Evolutionary conservation across 495 filamentous ascomycete genomes (phyloP).

Genomic region (Filosporella fistucella): DNA sequence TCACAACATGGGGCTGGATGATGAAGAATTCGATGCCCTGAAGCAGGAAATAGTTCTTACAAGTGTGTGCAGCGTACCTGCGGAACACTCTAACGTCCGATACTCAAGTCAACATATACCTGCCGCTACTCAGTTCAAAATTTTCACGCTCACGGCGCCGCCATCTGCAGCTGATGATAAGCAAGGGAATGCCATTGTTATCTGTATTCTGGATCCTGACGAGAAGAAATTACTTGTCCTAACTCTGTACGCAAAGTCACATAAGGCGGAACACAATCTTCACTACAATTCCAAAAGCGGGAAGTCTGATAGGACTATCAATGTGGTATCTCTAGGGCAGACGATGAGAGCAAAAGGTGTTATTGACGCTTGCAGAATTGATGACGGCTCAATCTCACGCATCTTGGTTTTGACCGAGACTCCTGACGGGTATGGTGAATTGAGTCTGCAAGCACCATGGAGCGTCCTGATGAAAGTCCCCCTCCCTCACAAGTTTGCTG

Average conservation of each 20-base stretch:
- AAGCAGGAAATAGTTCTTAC: slow-evolving; percentile 69
- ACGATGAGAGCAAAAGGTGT: slow-evolving; percentile 52
- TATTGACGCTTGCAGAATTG: slow-evolving; percentile 69
- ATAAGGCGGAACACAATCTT: slow-evolving; percentile 16
- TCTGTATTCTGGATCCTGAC: slow-evolving; percentile 65
- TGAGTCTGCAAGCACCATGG: slow-evolving; percentile 77
- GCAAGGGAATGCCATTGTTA: slow-evolving; percentile 47
- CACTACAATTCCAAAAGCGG: slow-evolving; percentile 8
- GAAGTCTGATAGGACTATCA: slow-evolving; percentile 21
- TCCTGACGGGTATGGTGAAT: slow-evolving; percentile 52
- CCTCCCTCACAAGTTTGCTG: slow-evolving; percentile 29
- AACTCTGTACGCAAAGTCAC: slow-evolving; percentile 47
- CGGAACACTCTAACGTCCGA: slow-evolving; percentile 56
- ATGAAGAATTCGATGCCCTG: slow-evolving; percentile 62
- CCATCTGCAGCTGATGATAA: slow-evolving; percentile 45
- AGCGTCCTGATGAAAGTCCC: slow-evolving; percentile 52
- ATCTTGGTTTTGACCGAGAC: slow-evolving; percentile 67
- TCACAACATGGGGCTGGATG: slow-evolving; percentile 65
- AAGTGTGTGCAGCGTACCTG: slow-evolving; percentile 66
- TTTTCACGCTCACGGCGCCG: slow-evolving; percentile 61
- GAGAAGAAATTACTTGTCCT: slow-evolving; percentile 64
- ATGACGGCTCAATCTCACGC: slow-evolving; percentile 62
- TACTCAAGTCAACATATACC: slow-evolving; percentile 45
- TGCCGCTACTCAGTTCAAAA: slow-evolving; percentile 46
- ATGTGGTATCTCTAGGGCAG: slow-evolving; percentile 34